A percentile compares a stretch with the other conserved stretches of the same genome.
Evolutionary conservation across 2,329 filamentous ascomycete species (phyloP).

Genomic region (Neofusicoccum kwambonambiense): DNA sequence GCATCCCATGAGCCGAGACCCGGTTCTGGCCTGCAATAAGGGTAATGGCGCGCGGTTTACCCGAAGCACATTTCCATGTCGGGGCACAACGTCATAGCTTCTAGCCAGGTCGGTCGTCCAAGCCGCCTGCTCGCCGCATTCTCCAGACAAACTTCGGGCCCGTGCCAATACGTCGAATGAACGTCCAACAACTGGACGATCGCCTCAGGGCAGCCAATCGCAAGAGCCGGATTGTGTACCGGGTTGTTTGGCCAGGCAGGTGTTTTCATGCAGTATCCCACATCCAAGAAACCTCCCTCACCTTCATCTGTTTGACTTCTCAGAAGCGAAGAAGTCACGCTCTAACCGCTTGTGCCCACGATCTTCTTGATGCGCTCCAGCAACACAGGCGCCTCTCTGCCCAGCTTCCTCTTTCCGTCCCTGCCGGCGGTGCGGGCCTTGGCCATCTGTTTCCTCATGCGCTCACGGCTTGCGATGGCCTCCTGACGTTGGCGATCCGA

Average conservation of each 20-base stretch:
- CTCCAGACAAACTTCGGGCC: background rate
- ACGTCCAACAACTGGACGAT: background rate
- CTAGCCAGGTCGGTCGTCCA: background rate
- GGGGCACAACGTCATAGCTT: background rate
- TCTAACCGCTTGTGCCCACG: conserved; percentile 46
- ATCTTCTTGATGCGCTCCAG: conserved; percentile 76
- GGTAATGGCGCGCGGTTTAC: background rate
- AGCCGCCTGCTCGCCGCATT: no score
- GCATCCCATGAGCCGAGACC: background rate
- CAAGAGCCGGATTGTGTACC: background rate
- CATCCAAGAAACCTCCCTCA: no score
- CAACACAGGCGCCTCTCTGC: conserved; percentile 74
- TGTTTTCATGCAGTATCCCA: no score
- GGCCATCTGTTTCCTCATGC: conserved; percentile 65
- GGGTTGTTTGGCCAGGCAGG: background rate
- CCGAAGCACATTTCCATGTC: background rate
- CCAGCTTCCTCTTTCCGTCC: conserved; percentile 75
- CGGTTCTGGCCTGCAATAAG: background rate
- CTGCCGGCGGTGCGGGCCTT: conserved; percentile 60
- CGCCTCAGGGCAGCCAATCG: background rate
- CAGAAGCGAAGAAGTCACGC: background rate
- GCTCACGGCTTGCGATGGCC: conserved; percentile 63
- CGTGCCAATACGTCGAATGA: background rate
- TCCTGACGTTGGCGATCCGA: conserved; percentile 58
- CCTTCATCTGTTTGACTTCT: background rate